These are phyloP conservation scores for Spizellomyces sp. DNA, from an alignment of 192 early-diverging fungal genomes.

Conservation along the genomic window DNA sequence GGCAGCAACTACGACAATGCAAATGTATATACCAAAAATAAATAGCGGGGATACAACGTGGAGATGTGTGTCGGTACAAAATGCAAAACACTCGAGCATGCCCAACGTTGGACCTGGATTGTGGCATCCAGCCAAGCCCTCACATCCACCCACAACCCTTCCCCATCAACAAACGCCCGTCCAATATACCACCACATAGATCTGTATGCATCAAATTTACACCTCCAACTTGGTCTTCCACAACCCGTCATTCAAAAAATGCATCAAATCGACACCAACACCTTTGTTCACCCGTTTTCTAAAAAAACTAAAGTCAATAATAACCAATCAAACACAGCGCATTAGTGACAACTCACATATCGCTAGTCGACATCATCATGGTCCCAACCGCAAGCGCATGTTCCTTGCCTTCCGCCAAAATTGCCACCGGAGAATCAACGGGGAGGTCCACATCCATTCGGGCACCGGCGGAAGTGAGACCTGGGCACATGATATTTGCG, in stretches of 20 bases:
- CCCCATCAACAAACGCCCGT: too few species aligned
- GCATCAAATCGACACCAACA: conserved; percentile 85
- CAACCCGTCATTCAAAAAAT: conserved; percentile 80
- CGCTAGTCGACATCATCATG: conserved; percentile 83
- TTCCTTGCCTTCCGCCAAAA: conserved; percentile 96
- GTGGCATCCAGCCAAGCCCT: too few species aligned
- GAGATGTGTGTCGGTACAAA: too few species aligned
- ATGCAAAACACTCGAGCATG: too few species aligned
- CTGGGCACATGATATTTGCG: conserved; percentile 99
- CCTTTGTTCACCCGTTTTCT: conserved; percentile 79
- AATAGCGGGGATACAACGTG: too few species aligned
- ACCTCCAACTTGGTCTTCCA: conserved; percentile 30
- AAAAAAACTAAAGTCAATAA: background rate
- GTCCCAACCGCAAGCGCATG: conserved; percentile 88
- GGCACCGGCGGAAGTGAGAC: conserved; percentile 92
- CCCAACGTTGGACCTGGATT: too few species aligned
- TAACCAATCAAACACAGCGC: background rate
- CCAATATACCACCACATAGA: too few species aligned
- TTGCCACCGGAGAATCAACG: conserved; percentile 74
- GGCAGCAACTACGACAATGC: too few species aligned
- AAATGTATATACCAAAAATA: too few species aligned
- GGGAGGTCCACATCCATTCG: conserved; percentile 72
- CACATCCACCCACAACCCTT: too few species aligned
- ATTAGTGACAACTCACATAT: conserved; percentile 68
- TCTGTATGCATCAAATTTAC: background rate